Conservation (phyloP, 2,329 filamentous ascomycete genomes). For the Fusarium sp. region DNA sequence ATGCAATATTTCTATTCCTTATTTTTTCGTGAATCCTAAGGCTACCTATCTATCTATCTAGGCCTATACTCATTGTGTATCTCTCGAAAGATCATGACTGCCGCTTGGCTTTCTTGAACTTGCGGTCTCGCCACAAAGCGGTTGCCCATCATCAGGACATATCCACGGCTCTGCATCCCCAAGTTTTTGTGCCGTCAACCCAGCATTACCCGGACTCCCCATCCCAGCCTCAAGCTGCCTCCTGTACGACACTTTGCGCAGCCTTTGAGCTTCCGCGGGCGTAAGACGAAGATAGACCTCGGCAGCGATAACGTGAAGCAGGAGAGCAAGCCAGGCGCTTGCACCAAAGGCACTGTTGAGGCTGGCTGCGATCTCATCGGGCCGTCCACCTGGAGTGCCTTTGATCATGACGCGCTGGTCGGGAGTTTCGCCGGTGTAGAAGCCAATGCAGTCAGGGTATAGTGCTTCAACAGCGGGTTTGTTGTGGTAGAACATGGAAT, state of each 20-base stretch:
- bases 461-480: constrained; percentile 45
- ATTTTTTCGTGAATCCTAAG: too few relatives aligned
- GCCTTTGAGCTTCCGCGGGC: constrained; percentile 64
- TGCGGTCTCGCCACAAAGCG: neutral
- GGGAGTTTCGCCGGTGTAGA: constrained; percentile 48
- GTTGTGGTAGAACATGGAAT: constrained; percentile 52
- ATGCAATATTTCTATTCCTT: too few relatives aligned
- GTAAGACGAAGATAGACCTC: constrained; percentile 66
- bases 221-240: constrained; percentile 67
- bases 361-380: constrained; percentile 55
- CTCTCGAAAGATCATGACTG: neutral
- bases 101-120: neutral
- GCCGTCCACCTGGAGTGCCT: constrained; percentile 49
- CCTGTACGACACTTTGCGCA: constrained; percentile 68
- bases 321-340: constrained; percentile 64
- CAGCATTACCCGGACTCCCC: constrained; percentile 61
- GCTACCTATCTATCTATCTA: neutral
- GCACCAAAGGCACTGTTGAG: constrained; percentile 64
- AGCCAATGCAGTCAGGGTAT: constrained; percentile 62
- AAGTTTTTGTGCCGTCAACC: constrained; percentile 53
- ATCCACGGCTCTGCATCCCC: constrained; percentile 40
- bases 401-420: constrained; percentile 44
- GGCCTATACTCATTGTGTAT: neutral
- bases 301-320: constrained; percentile 62
- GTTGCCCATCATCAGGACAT: constrained; percentile 5